Conservation (phyloP, 192 early-diverging fungal species). For the Cetraspora pellucida region DNA sequence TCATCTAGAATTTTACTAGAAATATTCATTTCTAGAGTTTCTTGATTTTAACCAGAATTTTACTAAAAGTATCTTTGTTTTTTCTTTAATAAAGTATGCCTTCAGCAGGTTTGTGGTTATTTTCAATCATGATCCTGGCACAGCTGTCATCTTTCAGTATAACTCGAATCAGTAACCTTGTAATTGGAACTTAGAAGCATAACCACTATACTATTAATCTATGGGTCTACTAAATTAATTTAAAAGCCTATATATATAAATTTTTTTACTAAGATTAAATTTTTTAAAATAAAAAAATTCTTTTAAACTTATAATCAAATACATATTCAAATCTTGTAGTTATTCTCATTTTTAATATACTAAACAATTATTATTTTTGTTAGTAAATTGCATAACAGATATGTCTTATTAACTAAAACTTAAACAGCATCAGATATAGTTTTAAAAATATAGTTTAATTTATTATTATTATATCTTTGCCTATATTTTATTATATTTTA, state of each 20-base stretch:
- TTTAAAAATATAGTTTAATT: not conserved
- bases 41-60: no score
- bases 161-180: no score
- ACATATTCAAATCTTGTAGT: constrained; percentile 31
- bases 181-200: no score
- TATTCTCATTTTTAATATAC: not conserved
- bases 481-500: constrained; percentile 9
- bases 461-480: constrained; percentile 10
- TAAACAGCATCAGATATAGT: constrained; percentile 3
- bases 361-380: not conserved
- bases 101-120: no score
- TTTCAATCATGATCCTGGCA: no score
- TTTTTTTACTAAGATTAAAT: not conserved
- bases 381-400: not conserved
- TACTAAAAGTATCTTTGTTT: no score
- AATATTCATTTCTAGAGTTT: no score
- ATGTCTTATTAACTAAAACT: constrained; percentile 8
- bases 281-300: constrained; percentile 8
- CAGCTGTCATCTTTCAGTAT: no score
- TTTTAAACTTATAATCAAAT: not conserved
- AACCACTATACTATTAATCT: no score
- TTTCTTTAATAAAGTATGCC: no score
- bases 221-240: no score
- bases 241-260: not conserved
- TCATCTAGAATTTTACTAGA: no score